These are phyloP conservation scores for Amanita phalloides DNA, from an alignment of 768 basidiomycete genomes.

Conservation along the genomic window DNA sequence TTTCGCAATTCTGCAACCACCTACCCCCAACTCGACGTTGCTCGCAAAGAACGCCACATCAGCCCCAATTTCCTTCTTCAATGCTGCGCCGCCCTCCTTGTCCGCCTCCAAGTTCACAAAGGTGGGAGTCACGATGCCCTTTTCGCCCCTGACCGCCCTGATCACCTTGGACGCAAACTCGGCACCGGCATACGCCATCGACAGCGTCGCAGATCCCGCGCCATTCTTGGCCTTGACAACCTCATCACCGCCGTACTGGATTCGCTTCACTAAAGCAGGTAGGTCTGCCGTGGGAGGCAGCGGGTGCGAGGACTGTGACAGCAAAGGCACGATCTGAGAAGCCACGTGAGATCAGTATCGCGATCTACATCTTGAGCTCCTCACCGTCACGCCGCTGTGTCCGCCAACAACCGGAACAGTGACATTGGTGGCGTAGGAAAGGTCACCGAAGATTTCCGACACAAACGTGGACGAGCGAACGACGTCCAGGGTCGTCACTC, in stretches of 20 bases:
- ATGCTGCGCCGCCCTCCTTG: constrained; percentile 53
- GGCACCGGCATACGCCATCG: constrained; percentile 93
- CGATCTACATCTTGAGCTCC: constrained; percentile 11
- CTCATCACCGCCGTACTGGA: constrained; percentile 95
- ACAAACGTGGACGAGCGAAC: constrained; percentile 97
- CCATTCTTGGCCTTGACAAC: constrained; percentile 97
- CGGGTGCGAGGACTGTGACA: constrained; percentile 80
- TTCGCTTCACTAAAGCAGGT: constrained; percentile 65
- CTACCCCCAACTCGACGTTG: constrained; percentile 79
- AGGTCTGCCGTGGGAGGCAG: constrained; percentile 47
- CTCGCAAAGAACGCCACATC: constrained; percentile 84
- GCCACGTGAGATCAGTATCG: neutral
- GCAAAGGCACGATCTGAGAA: constrained; percentile 77
- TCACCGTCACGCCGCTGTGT: constrained; percentile 84
- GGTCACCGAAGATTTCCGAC: constrained; percentile 62
- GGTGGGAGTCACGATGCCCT: constrained; percentile 74
- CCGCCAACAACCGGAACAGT: constrained; percentile 90
- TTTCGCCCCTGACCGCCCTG: constrained; percentile 79
- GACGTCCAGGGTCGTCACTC: constrained; percentile 96
- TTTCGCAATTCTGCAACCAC: constrained; percentile 15
- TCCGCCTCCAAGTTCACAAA: constrained; percentile 78
- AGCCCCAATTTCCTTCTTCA: constrained; percentile 68
- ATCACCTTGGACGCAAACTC: constrained; percentile 81
- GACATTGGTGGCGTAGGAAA: constrained; percentile 47
- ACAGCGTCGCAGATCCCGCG: constrained; percentile 90